Conservation (phyloP, 75 land plant genomes). For the Pinus albicaulis region DNA sequence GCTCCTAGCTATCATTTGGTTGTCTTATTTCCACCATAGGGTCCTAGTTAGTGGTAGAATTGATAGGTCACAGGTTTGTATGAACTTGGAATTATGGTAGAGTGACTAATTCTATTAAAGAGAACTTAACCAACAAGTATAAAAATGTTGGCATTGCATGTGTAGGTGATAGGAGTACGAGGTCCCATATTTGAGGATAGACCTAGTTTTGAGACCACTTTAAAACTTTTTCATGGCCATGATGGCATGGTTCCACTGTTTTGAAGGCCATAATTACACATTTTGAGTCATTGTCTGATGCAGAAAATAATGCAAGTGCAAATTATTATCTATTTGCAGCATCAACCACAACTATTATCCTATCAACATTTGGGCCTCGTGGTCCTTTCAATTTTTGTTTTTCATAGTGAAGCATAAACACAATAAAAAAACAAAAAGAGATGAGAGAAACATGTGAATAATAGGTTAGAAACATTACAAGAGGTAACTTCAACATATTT, state of each 20-base stretch:
- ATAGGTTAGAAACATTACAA: constrained; percentile 37
- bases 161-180: constrained; percentile 60
- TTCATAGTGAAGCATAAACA: constrained; percentile 59
- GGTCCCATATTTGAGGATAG: constrained; percentile 99
- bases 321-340: constrained; percentile 92
- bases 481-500: constrained; percentile 25
- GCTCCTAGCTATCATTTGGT: too few species aligned
- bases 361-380: constrained; percentile 77
- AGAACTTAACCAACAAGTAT: too few species aligned
- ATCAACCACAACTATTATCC: constrained; percentile 89
- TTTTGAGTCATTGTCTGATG: neutral
- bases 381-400: constrained; percentile 88
- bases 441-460: constrained; percentile 32
- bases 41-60: too few species aligned
- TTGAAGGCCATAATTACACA: constrained; percentile 21
- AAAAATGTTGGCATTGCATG: too few species aligned
- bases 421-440: constrained; percentile 23
- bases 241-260: constrained; percentile 97
- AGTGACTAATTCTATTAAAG: too few species aligned
- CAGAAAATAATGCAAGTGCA: constrained; percentile 16
- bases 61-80: too few species aligned
- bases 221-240: constrained; percentile 88
- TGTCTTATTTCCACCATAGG: too few species aligned
- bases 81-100: too few species aligned
- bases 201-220: constrained; percentile 90